These are phyloP conservation scores for Knoxdaviesia capensis DNA, from an alignment of 2,329 filamentous ascomycete species.

Conservation along the genomic window DNA sequence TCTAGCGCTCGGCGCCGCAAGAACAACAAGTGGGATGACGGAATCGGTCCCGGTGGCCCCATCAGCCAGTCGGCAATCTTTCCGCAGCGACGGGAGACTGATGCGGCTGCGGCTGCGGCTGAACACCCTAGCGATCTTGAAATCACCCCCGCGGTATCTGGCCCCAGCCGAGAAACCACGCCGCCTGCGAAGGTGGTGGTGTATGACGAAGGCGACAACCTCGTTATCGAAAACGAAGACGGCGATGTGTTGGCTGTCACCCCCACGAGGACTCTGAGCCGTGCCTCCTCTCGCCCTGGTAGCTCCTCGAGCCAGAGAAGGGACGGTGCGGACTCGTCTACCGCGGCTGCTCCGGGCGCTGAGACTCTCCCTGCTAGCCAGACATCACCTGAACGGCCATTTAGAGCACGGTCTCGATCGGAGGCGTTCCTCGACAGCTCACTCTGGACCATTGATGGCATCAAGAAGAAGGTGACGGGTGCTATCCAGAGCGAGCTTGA, in stretches of 20 bases:
- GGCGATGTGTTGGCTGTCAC: conserved; percentile 65
- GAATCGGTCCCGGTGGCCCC: conserved; percentile 65
- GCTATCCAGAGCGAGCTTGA: conserved; percentile 39
- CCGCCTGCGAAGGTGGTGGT: conserved; percentile 31
- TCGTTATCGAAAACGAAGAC: conserved; percentile 68
- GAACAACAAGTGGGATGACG: conserved; percentile 48
- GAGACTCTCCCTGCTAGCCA: conserved; percentile 7
- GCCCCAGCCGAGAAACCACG: conserved; percentile 4
- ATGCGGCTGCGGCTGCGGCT: not conserved
- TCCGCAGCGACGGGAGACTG: conserved; percentile 23
- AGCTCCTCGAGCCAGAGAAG: conserved; percentile 4
- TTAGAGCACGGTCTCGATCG: conserved; percentile 7
- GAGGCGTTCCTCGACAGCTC: conserved; percentile 5
- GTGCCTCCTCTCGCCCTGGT: not conserved
- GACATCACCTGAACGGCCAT: not conserved
- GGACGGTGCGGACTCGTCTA: conserved; percentile 7
- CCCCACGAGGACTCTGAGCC: conserved; percentile 14
- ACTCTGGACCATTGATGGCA: conserved; percentile 14
- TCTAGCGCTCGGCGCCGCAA: conserved; percentile 30
- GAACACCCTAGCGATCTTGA: not conserved
- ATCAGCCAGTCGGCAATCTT: conserved; percentile 79
- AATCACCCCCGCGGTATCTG: too few relatives aligned
- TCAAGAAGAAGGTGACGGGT: conserved; percentile 29
- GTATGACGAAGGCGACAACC: conserved; percentile 60
- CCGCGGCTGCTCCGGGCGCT: conserved; percentile 3